These are phyloP conservation scores for Neoarthrinium moseri DNA, from an alignment of 2,329 filamentous ascomycete species.

Conservation along the genomic window DNA sequence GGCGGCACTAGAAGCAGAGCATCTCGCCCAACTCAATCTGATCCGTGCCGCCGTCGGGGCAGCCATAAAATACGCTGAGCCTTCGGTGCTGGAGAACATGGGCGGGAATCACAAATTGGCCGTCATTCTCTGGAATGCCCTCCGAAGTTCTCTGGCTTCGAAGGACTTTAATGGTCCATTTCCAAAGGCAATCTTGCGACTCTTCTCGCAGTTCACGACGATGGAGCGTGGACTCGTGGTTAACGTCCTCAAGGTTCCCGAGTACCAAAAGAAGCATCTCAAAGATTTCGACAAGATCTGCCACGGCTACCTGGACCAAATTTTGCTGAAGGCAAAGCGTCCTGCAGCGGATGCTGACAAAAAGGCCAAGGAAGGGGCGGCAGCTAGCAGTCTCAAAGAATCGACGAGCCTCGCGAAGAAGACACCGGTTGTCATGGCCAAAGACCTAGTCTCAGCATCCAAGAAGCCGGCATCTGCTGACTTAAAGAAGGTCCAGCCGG, in stretches of 20 bases:
- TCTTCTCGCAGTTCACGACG: conserved; percentile 63
- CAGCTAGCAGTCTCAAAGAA: neutral
- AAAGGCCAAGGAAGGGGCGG: neutral
- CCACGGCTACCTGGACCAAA: conserved; percentile 42
- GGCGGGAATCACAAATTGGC: conserved; percentile 58
- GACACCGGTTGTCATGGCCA: conserved; percentile 6
- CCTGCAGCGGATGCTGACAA: conserved; percentile 14
- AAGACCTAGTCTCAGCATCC: conserved; percentile 11
- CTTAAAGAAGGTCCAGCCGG: conserved; percentile 2
- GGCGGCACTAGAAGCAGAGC: conserved; percentile 20
- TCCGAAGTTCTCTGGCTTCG: conserved; percentile 53
- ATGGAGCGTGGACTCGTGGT: conserved; percentile 57
- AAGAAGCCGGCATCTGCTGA: conserved; percentile 5
- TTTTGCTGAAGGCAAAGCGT: conserved; percentile 25
- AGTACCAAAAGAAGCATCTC: conserved; percentile 64
- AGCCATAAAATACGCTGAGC: conserved; percentile 53
- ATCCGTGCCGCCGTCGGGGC: conserved; percentile 52
- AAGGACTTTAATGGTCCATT: conserved; percentile 52
- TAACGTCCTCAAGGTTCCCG: conserved; percentile 65
- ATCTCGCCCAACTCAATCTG: conserved; percentile 45
- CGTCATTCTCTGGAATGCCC: conserved; percentile 50
- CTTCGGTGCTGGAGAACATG: conserved; percentile 55
- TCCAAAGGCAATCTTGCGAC: conserved; percentile 54
- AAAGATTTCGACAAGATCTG: conserved; percentile 59
- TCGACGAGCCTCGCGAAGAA: neutral